A percentile compares a stretch with the other conserved stretches of the same genome.
Conservation (phyloP, 768 basidiomycete species). For the Pleurotus platypus region DNA sequence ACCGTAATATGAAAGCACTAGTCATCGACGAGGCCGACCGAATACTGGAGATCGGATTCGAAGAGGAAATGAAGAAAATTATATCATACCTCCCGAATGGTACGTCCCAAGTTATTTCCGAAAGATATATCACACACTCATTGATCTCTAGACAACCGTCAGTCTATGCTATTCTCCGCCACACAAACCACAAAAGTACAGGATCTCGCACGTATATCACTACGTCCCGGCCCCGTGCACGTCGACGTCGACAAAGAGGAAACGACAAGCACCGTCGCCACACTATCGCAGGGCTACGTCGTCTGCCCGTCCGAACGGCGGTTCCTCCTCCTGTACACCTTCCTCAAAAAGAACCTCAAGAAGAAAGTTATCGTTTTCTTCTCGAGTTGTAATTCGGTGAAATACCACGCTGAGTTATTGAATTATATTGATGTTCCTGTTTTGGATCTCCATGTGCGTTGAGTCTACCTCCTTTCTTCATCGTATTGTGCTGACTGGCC, state of each 20-base stretch:
- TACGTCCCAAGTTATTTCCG: conserved; percentile 26
- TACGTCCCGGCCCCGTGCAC: conserved; percentile 90
- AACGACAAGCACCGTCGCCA: conserved; percentile 84
- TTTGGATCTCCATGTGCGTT: conserved; percentile 80
- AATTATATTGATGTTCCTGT: conserved; percentile 99
- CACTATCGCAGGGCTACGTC: conserved; percentile 95
- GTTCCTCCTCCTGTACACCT: conserved; percentile 96
- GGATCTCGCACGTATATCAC: conserved; percentile 94
- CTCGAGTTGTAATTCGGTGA: conserved; percentile 94
- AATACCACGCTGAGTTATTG: conserved; percentile 92
- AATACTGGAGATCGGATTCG: conserved; percentile 98
- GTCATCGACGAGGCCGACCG: conserved; percentile 97
- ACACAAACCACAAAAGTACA: conserved; percentile 99
- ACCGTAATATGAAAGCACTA: conserved; percentile 90
- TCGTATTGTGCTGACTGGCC: not conserved
- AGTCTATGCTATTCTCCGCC: conserved; percentile 98
- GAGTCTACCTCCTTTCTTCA: not conserved
- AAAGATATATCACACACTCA: conserved; percentile 1
- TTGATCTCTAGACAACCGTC: conserved; percentile 71
- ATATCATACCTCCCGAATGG: conserved; percentile 89
- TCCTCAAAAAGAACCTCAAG: conserved; percentile 94
- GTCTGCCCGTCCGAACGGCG: conserved; percentile 95
- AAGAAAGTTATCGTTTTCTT: conserved; percentile 99
- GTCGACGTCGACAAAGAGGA: conserved; percentile 94
- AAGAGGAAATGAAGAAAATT: conserved; percentile 99